Percentiles rank a stretch among this genome's conserved stretches.
phyloP scores from a whole-genome alignment of 1,284 basidiomycete genomes.

The Ustilago cynodontis region DNA sequence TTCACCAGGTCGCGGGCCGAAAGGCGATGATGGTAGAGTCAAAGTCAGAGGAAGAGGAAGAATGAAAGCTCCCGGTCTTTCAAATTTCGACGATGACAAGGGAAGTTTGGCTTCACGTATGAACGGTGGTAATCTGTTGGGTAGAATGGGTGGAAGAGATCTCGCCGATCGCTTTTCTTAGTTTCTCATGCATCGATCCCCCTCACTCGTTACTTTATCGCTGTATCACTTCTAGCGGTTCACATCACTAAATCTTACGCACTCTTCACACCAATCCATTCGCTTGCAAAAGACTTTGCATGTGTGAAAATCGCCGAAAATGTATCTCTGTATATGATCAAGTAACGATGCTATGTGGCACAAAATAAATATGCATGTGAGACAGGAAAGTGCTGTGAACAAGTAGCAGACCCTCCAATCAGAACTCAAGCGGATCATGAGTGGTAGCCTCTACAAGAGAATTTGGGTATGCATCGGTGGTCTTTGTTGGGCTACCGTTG shows the following conservation, averaged over 20 bases:
- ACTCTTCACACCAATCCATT: not conserved
- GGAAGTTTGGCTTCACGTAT: constrained; percentile 4
- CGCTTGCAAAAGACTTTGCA: not conserved
- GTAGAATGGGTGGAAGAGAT: constrained; percentile 8
- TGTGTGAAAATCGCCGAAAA: not conserved
- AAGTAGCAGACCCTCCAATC: not conserved
- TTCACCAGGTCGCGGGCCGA: constrained; percentile 29
- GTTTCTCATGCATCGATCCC: not conserved
- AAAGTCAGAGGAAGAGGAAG: constrained; percentile 45
- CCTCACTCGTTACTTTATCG: not conserved
- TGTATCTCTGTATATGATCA: not conserved
- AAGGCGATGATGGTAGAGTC: constrained; percentile 15
- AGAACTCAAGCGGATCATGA: constrained; percentile 53
- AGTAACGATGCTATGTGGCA: not conserved
- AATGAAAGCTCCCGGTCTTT: constrained; percentile 49
- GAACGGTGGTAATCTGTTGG: constrained; percentile 4
- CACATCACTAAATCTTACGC: not conserved
- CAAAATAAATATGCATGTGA: not conserved
- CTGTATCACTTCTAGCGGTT: not conserved
- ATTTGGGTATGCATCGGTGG: constrained; percentile 12
- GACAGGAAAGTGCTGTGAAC: not conserved
- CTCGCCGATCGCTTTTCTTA: constrained; percentile 41
- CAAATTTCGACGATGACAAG: constrained; percentile 17
- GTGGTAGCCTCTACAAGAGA: constrained; percentile 35
- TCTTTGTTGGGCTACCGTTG: constrained; percentile 42